A percentile compares a stretch with the other conserved stretches of the same genome.
Conservation (phyloP, 2,329 filamentous ascomycete species). For the Bipolaris zeicola region DNA sequence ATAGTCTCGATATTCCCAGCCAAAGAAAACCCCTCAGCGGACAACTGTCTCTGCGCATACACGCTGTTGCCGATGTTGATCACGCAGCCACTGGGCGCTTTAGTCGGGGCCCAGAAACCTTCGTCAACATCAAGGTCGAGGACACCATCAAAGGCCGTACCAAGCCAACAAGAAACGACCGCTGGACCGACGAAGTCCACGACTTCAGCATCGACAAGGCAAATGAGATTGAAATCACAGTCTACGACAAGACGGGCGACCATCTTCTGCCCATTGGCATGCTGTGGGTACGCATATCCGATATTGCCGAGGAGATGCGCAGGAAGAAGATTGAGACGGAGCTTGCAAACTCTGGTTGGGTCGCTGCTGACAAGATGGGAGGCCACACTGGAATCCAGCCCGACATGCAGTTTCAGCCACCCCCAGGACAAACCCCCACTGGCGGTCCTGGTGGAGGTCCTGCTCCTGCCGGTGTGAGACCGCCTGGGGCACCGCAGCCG, state of each 20-base stretch:
- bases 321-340: slow-evolving; percentile 97
- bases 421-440: slow-evolving; percentile 51
- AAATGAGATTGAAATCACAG: slow-evolving; percentile 96
- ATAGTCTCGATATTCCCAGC: slow-evolving; percentile 94
- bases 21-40: slow-evolving; percentile 95
- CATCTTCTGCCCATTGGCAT: slow-evolving; percentile 91
- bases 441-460: slow-evolving; percentile 43
- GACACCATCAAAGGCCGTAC: slow-evolving; percentile 90
- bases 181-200: slow-evolving; percentile 90
- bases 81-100: slow-evolving; percentile 84
- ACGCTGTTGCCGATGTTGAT: slow-evolving; percentile 91
- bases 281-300: slow-evolving; percentile 94
- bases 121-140: slow-evolving; percentile 95
- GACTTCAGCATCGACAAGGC: slow-evolving; percentile 96
- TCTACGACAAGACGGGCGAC: slow-evolving; percentile 92
- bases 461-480: slow-evolving; percentile 48
- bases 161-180: slow-evolving; percentile 80
- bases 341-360: slow-evolving; percentile 93
- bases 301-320: slow-evolving; percentile 96
- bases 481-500: slow-evolving; percentile 52
- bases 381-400: slow-evolving; percentile 60
- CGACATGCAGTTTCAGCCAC: slow-evolving; percentile 61
- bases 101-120: slow-evolving; percentile 89
- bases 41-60: slow-evolving; percentile 82
- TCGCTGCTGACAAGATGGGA: slow-evolving; percentile 94